A percentile compares a stretch with the other conserved stretches of the same genome.
Conservation (phyloP, 2,329 filamentous ascomycete species). For the Pseudogymnoascus sp. region DNA sequence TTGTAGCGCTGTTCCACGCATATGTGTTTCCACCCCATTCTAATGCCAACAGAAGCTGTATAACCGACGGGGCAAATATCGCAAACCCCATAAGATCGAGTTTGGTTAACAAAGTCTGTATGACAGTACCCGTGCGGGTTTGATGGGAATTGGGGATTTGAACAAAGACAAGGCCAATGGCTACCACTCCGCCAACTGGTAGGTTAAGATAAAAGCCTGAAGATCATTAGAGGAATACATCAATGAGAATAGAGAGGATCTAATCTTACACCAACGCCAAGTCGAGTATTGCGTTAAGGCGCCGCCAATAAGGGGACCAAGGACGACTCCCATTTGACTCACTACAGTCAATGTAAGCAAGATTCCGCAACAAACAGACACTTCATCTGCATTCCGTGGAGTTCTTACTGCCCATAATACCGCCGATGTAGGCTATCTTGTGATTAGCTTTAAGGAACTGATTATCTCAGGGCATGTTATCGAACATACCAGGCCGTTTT, state of each 20-base stretch:
- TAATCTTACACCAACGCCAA: slow-evolving; percentile 27
- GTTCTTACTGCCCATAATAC: no score
- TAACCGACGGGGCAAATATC: not conserved
- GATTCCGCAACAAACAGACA: no score
- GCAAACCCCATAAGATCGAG: slow-evolving; percentile 11
- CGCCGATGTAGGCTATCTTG: no score
- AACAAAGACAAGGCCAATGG: slow-evolving; percentile 30
- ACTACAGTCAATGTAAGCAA: not conserved
- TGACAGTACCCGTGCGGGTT: slow-evolving; percentile 16
- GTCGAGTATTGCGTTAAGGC: slow-evolving; percentile 31
- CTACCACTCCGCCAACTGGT: slow-evolving; percentile 31
- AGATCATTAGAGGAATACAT: no score
- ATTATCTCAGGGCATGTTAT: not conserved
- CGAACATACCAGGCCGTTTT: slow-evolving; percentile 14
- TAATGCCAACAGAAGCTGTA: slow-evolving; percentile 25
- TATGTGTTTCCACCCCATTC: slow-evolving; percentile 29
- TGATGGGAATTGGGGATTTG: slow-evolving; percentile 23
- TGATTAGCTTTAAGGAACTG: no score
- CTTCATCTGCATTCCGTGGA: no score
- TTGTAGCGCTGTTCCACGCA: slow-evolving; percentile 24
- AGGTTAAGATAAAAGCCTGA: slow-evolving; percentile 32
- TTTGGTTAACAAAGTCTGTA: not conserved
- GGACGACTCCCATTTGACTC: slow-evolving; percentile 13
- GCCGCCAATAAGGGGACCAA: slow-evolving; percentile 30
- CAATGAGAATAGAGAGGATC: no score